Conservation (phyloP, 2,329 filamentous ascomycete species). For the Ophiostoma ulmi region DNA sequence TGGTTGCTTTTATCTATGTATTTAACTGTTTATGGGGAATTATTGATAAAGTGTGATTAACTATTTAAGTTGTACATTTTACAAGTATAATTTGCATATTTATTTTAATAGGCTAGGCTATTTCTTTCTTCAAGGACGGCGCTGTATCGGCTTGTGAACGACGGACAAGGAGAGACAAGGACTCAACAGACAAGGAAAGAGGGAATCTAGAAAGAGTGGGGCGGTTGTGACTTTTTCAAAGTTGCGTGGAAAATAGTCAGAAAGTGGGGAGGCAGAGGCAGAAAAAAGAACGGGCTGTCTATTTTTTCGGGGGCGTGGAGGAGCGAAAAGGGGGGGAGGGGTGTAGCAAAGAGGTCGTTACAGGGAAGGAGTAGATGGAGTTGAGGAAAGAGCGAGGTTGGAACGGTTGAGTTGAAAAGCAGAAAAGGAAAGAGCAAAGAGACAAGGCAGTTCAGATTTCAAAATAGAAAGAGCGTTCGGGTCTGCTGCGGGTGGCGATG, state of each 20-base stretch:
- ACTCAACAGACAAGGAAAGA: conserved; percentile 1
- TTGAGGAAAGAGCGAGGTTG: background rate
- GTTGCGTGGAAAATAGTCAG: conserved; percentile 22
- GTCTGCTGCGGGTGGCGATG: background rate
- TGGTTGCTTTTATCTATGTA: conserved; percentile 17
- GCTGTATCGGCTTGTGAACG: conserved; percentile 23
- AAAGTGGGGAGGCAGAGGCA: conserved; percentile 23
- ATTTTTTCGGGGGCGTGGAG: conserved; percentile 19
- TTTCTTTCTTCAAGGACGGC: conserved; percentile 17
- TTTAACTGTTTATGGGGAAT: conserved; percentile 20
- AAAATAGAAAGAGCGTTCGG: background rate
- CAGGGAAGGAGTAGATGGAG: background rate
- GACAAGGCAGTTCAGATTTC: background rate
- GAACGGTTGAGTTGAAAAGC: background rate
- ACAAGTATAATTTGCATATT: background rate
- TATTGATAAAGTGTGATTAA: conserved; percentile 1
- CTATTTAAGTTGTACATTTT: background rate
- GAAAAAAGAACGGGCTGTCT: conserved; percentile 17
- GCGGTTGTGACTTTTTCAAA: conserved; percentile 15
- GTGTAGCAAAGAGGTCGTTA: background rate
- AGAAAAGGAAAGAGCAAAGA: background rate
- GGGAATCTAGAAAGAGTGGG: conserved; percentile 20
- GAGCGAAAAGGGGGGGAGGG: background rate
- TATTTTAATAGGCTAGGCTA: conserved; percentile 12
- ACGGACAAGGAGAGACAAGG: conserved; percentile 9